A percentile compares a stretch with the other conserved stretches of the same genome.
Evolutionary conservation across 2,329 filamentous ascomycete species (phyloP).

Genomic region (Helicocarpus griseus): DNA sequence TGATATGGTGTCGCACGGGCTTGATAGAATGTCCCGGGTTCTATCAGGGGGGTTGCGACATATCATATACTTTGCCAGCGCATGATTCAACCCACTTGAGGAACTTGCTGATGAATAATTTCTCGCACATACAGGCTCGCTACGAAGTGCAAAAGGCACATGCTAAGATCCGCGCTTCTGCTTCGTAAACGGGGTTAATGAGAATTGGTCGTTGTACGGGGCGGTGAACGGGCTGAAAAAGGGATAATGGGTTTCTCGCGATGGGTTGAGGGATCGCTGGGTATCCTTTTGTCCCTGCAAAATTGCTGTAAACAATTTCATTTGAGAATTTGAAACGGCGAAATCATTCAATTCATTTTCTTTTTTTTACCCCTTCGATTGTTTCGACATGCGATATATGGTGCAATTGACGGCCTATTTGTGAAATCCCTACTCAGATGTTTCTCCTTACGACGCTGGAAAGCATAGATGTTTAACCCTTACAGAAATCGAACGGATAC

Average conservation of each 20-base stretch:
- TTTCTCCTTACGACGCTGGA: neutral
- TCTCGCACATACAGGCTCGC: slow-evolving; percentile 48
- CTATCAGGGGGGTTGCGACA: neutral
- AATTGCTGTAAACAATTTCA: slow-evolving; percentile 15
- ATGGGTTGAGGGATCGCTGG: slow-evolving; percentile 6
- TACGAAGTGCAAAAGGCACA: slow-evolving; percentile 97
- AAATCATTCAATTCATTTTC: slow-evolving; percentile 8
- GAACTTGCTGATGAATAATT: too few species aligned
- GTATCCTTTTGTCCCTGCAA: slow-evolving; percentile 8
- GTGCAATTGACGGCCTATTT: neutral
- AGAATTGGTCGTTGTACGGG: slow-evolving; percentile 28
- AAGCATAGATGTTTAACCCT: too few species aligned
- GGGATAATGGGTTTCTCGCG: slow-evolving; percentile 8
- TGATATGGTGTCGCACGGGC: neutral
- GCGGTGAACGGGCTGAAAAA: slow-evolving; percentile 27
- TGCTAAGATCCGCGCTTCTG: slow-evolving; percentile 80
- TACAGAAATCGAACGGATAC: too few species aligned
- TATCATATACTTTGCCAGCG: too few species aligned
- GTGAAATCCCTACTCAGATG: neutral
- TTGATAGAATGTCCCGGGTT: neutral
- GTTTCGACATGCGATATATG: neutral
- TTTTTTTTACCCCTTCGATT: neutral
- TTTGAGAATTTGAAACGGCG: slow-evolving; percentile 10
- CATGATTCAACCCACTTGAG: too few species aligned
- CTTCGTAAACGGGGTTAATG: slow-evolving; percentile 44